Conservation (phyloP, 805 yeast species). For the Candida suzukii region DNA sequence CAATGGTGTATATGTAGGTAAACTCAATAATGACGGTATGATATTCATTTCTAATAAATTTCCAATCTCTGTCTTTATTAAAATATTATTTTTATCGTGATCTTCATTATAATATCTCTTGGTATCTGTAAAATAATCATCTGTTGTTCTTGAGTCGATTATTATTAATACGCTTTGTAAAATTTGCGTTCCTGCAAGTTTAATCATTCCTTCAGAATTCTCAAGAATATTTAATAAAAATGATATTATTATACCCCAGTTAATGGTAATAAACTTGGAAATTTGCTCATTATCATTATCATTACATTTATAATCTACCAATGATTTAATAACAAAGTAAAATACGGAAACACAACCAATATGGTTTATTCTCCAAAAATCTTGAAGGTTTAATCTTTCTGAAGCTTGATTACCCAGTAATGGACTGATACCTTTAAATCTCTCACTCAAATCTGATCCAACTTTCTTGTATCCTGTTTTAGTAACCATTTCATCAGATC, state of each 20-base stretch:
- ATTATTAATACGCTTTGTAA: slow-evolving; percentile 4
- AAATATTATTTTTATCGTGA: slow-evolving; percentile 8
- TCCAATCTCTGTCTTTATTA: slow-evolving; percentile 15
- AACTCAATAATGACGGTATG: slow-evolving; percentile 19
- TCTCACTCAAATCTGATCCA: background rate
- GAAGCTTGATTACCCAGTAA: slow-evolving; percentile 11
- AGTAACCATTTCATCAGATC: background rate
- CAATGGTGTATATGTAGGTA: slow-evolving; percentile 23
- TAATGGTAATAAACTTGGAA: slow-evolving; percentile 7
- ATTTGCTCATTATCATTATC: background rate
- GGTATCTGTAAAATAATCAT: background rate
- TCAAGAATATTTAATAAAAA: slow-evolving; percentile 20
- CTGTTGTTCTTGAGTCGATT: slow-evolving; percentile 3
- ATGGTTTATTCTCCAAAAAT: slow-evolving; percentile 11
- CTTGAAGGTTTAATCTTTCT: slow-evolving; percentile 8
- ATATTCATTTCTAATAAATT: slow-evolving; percentile 16
- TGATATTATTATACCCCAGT: slow-evolving; percentile 22
- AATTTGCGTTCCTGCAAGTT: slow-evolving; percentile 13
- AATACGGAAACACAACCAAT: slow-evolving; percentile 9
- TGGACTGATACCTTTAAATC: slow-evolving; percentile 11
- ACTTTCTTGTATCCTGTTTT: background rate
- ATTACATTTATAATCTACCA: background rate
- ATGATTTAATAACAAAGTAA: slow-evolving; percentile 3
- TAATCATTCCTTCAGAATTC: slow-evolving; percentile 19
- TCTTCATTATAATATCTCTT: background rate